phyloP scores from a whole-genome alignment of 2,329 filamentous ascomycete species.

The Zopfia rhizophila region DNA sequence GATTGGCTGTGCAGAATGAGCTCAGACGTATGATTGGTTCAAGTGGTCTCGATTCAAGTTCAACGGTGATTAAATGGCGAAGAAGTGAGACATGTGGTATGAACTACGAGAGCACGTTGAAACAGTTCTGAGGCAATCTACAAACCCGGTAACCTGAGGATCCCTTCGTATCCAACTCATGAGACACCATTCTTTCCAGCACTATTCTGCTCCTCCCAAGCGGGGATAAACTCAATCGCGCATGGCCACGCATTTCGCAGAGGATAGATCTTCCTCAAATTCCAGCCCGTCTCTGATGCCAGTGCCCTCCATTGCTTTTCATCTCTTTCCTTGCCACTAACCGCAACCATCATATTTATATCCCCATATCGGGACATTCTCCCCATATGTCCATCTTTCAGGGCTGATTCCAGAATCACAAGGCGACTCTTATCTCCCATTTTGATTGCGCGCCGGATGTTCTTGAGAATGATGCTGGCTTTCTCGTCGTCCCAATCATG shows the following conservation, averaged over 20 bases:
- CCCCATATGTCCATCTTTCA: constrained; percentile 40
- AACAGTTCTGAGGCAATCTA: too few species aligned
- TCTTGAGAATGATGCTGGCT: constrained; percentile 38
- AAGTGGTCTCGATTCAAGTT: too few species aligned
- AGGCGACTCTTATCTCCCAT: constrained; percentile 37
- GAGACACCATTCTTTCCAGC: too few species aligned
- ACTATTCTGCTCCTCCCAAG: too few species aligned
- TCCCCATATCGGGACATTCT: constrained; percentile 53
- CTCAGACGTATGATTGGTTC: too few species aligned
- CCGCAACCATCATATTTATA: constrained; percentile 55
- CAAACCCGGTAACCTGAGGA: too few species aligned
- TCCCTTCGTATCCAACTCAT: too few species aligned
- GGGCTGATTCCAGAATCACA: constrained; percentile 52
- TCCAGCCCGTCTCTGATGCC: constrained; percentile 44
- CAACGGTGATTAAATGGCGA: too few species aligned
- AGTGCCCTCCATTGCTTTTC: constrained; percentile 43
- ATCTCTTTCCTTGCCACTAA: constrained; percentile 44
- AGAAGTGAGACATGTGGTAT: too few species aligned
- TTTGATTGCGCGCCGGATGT: constrained; percentile 45
- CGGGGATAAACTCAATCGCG: constrained; percentile 31
- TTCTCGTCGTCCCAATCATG: constrained; percentile 55
- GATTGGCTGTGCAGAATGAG: too few species aligned
- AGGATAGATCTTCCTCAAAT: constrained; percentile 23
- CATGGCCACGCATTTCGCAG: constrained; percentile 33
- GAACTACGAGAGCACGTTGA: too few species aligned